These are phyloP conservation scores for Kwoniella shivajii DNA, from an alignment of 1,284 basidiomycete species.

Conservation along the genomic window DNA sequence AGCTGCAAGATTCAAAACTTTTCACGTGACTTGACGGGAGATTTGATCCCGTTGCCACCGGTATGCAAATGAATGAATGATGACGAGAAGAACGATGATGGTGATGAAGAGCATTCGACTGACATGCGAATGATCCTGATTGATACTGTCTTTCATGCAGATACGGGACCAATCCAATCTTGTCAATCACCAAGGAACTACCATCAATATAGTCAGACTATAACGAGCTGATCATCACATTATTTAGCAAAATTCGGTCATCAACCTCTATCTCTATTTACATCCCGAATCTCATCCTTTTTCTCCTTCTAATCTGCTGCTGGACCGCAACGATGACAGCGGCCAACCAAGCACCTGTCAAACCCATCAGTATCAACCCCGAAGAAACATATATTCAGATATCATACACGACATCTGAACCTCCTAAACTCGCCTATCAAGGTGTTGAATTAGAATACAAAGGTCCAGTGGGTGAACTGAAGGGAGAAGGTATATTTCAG, in stretches of 20 bases:
- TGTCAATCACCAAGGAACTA: too few species aligned
- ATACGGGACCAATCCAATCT: too few species aligned
- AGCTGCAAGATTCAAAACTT: slow-evolving; percentile 13
- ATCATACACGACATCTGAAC: slow-evolving; percentile 24
- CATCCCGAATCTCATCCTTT: not conserved
- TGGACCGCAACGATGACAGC: slow-evolving; percentile 5
- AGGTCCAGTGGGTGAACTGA: slow-evolving; percentile 46
- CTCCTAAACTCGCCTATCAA: slow-evolving; percentile 2
- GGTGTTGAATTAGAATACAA: slow-evolving; percentile 27
- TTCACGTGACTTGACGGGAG: slow-evolving; percentile 13
- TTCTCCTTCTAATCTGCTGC: slow-evolving; percentile 3
- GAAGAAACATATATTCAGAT: slow-evolving; percentile 43
- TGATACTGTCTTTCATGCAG: too few species aligned
- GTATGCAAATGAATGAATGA: too few species aligned
- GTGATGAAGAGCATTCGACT: too few species aligned
- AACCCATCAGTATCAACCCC: slow-evolving; percentile 35
- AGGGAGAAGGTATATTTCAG: slow-evolving; percentile 48
- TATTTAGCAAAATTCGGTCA: not conserved
- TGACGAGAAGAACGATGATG: too few species aligned
- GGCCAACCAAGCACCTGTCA: slow-evolving; percentile 11
- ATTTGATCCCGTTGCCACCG: slow-evolving; percentile 16
- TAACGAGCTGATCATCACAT: not conserved
- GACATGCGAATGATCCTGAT: too few species aligned
- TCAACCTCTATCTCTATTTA: not conserved
- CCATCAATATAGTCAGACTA: too few species aligned